Percentiles rank a stretch among this genome's conserved stretches.
phyloP scores from a whole-genome alignment of 2,329 filamentous ascomycete species.

The Canariomyces notabilis region DNA sequence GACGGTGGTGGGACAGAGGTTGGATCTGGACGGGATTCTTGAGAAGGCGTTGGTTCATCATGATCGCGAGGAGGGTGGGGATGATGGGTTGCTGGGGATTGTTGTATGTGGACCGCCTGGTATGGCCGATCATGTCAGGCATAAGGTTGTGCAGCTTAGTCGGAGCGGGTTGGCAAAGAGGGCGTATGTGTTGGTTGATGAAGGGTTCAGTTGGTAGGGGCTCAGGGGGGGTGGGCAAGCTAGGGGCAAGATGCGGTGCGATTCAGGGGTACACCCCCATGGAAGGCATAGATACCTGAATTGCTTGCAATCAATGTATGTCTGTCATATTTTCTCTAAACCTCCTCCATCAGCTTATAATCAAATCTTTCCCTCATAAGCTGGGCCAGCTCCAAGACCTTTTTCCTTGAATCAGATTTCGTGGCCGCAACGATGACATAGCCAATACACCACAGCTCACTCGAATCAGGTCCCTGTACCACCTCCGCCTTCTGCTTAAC shows the following conservation, averaged over 20 bases:
- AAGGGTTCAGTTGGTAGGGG: conserved; percentile 20
- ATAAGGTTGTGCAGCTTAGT: conserved; percentile 22
- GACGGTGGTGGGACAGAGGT: conserved; percentile 21
- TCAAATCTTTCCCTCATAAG: conserved; percentile 3
- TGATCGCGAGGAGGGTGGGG: conserved; percentile 14
- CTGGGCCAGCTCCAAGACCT: conserved; percentile 6
- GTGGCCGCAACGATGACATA: conserved; percentile 10
- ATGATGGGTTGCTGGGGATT: conserved; percentile 22
- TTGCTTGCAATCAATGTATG: no score
- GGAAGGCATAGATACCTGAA: no score
- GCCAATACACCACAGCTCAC: conserved; percentile 13
- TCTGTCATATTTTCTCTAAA: neutral
- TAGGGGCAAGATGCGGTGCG: neutral
- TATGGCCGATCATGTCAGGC: conserved; percentile 29
- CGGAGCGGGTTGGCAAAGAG: conserved; percentile 16
- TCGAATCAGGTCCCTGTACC: conserved; percentile 12
- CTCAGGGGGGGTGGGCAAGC: neutral
- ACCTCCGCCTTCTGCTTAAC: conserved; percentile 11
- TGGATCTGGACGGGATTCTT: conserved; percentile 25
- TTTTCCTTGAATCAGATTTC: neutral
- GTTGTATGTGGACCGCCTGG: conserved; percentile 28
- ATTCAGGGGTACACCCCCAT: no score
- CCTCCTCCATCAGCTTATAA: conserved; percentile 6
- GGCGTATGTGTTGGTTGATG: conserved; percentile 24
- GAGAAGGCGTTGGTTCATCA: neutral